Conservation (phyloP, 768 basidiomycete species). For the Suillus subluteus region DNA sequence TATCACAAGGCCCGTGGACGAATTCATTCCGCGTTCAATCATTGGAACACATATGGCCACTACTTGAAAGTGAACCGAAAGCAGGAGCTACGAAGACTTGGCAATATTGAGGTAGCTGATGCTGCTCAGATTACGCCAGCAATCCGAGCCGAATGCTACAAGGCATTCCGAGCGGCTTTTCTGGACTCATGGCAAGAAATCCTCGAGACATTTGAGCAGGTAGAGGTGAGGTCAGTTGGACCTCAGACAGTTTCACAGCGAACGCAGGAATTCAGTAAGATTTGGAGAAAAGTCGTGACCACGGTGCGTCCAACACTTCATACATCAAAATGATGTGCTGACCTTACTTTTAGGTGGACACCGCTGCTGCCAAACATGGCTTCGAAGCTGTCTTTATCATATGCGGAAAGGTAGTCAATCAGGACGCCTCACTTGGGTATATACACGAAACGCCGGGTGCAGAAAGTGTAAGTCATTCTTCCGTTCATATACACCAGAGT, state of each 20-base stretch:
- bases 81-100: no score
- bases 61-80: slow-evolving; percentile 8
- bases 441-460: background rate
- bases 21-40: background rate
- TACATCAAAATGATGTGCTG: no score
- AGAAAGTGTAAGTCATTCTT: background rate
- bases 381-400: background rate
- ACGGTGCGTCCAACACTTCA: no score
- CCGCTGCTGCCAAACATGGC: background rate
- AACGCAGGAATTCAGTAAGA: background rate
- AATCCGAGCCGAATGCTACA: background rate
- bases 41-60: slow-evolving; percentile 11
- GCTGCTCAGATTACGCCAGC: background rate
- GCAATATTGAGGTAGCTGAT: no score
- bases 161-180: background rate
- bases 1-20: no score
- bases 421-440: background rate
- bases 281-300: no score
- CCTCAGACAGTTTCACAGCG: background rate
- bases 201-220: background rate
- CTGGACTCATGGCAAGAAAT: background rate
- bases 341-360: background rate
- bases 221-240: no score
- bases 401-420: background rate
- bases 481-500: background rate